Conservation (phyloP, 306 rosid genomes). For the Glycyrrhiza uralensis region DNA sequence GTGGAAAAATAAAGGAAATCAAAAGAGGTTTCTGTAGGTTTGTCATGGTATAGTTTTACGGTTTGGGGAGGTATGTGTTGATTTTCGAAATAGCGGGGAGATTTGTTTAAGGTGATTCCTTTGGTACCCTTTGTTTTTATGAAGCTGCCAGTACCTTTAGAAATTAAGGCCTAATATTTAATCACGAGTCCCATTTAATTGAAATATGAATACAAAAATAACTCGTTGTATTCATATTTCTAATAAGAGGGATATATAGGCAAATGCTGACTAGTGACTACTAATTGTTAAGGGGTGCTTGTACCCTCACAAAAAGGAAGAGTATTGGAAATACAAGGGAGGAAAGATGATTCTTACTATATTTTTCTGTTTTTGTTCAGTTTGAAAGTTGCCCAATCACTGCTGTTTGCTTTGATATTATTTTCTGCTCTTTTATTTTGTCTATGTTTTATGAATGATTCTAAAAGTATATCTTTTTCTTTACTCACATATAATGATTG, state of each 20-base stretch:
- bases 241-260: neutral
- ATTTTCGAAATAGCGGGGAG: too few species aligned
- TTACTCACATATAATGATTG: neutral
- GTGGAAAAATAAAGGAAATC: too few species aligned
- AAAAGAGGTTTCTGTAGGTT: too few species aligned
- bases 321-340: neutral
- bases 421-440: neutral
- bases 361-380: neutral
- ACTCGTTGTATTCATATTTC: neutral
- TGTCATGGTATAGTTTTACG: too few species aligned
- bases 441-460: neutral
- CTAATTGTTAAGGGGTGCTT: neutral
- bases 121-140: neutral
- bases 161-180: neutral
- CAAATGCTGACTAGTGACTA: neutral
- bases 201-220: neutral
- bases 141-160: neutral
- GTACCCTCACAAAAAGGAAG: neutral
- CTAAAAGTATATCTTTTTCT: neutral
- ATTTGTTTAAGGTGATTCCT: too few species aligned
- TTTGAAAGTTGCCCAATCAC: neutral
- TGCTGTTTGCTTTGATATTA: neutral
- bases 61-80: too few species aligned
- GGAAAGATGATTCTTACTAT: neutral
- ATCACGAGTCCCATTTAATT: neutral